These are phyloP conservation scores for Xylariaceae sp. DNA, from an alignment of 2,329 filamentous ascomycete genomes.

Conservation along the genomic window DNA sequence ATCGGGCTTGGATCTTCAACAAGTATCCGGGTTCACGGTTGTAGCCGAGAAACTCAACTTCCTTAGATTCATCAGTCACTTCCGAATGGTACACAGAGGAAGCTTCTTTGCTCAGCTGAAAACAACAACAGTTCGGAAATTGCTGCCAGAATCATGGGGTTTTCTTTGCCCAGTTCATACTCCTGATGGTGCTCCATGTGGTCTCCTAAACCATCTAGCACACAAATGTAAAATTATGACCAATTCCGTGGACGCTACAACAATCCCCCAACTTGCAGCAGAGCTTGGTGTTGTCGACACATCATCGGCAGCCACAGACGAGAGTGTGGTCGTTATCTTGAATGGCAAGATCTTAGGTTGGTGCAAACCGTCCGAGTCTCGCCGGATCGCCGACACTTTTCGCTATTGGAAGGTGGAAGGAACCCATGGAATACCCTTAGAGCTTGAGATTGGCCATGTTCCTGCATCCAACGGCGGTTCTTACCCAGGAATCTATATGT, in stretches of 20 bases:
- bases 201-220: conserved; percentile 88
- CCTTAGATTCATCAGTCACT: conserved; percentile 95
- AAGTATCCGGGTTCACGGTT: conserved; percentile 90
- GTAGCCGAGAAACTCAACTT: conserved; percentile 99
- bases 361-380: conserved; percentile 80
- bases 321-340: conserved; percentile 84
- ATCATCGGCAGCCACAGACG: conserved; percentile 73
- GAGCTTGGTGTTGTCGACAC: conserved; percentile 75
- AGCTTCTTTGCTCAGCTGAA: conserved; percentile 98
- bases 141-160: conserved; percentile 95
- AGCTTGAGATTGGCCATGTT: conserved; percentile 89
- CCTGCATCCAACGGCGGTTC: conserved; percentile 87
- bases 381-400: conserved; percentile 77
- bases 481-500: conserved; percentile 94
- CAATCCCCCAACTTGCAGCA: conserved; percentile 67
- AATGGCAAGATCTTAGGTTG: conserved; percentile 88
- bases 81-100: conserved; percentile 98
- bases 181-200: conserved; percentile 91
- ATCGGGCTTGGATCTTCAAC: conserved; percentile 89
- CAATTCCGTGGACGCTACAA: conserved; percentile 66
- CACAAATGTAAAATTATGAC: conserved; percentile 94
- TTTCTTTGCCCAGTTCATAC: conserved; percentile 97
- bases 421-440: conserved; percentile 69
- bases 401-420: conserved; percentile 95
- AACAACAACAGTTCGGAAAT: conserved; percentile 92